Evolutionary conservation across 2,329 filamentous ascomycete species (phyloP), one percentile per base, ranked within the genome.

Genomic region (Fusarium irregulare): DNA sequence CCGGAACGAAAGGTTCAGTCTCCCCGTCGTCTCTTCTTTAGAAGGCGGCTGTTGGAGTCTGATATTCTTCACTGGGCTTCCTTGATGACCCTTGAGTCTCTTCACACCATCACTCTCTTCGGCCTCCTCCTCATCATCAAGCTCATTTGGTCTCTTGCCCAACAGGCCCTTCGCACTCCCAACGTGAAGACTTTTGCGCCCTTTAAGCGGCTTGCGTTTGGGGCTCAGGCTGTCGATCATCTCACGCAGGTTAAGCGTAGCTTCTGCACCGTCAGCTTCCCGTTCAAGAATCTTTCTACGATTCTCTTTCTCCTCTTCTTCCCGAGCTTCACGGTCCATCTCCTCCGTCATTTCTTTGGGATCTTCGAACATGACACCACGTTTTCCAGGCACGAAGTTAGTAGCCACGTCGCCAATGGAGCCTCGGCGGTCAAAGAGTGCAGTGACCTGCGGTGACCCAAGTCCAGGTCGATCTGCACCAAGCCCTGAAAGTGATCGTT

Each of bases 221-320:
- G 93, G 92, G 25, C 91, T 93, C 67, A 95, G 83, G 60, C 88
- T 92, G 65, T 91, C 86, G 64, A 95, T 95, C 87, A 93, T 91
- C 68, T 93, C 91, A 67, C 88, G 91, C 45, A 95, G 80, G 66
- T 89, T 93, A 37, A 89, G 79, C 0, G 91, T 92, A 4, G 83
- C 84, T 68, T 93, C 91, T 9, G 66, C 66, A 13, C 72, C 75
- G 20, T 77, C 79, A 54, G 81, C 83, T 71, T 87, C 86, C 32
- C 85, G 83, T 72, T 88, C 84, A 21, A 87, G 80, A 46, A 87
- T 85, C 49, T 81, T 84, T n/a, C 86, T 84, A 12, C 84, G 83
- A 73, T 86, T 87, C 75, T 92, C 89, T 56, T 85, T 86, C 30
- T 86, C 85, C 67, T 89, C 85, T 65, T 92, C 89, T 57, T 87